Percentiles rank a stretch among this genome's conserved stretches.
phyloP scores from a whole-genome alignment of 148 eudicot species.

The Cornus florida region DNA sequence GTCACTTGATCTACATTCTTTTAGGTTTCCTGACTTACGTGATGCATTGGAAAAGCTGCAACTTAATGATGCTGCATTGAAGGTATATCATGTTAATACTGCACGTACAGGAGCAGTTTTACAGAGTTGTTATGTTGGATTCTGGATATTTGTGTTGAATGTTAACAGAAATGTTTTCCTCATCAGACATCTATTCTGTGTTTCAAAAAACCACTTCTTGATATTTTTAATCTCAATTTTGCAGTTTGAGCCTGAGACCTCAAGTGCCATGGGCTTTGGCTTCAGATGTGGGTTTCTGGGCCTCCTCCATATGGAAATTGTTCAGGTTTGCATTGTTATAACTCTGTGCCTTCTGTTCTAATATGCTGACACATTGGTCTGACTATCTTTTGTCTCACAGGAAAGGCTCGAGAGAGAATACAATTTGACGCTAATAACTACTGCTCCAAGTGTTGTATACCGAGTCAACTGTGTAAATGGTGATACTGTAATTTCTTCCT shows the following conservation, averaged over 20 bases:
- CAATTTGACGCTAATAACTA: slow-evolving; percentile 83
- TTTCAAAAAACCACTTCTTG: background rate
- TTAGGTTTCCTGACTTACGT: slow-evolving; percentile 87
- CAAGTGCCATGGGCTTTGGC: slow-evolving; percentile 99
- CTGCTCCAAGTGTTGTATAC: slow-evolving; percentile 99
- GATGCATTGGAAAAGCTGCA: slow-evolving; percentile 98
- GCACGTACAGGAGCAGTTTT: background rate
- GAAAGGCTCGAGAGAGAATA: slow-evolving; percentile 99
- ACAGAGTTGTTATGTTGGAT: background rate
- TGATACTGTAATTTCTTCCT: slow-evolving; percentile 66
- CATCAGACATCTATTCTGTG: background rate
- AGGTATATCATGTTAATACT: slow-evolving; percentile 36
- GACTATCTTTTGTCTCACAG: slow-evolving; percentile 44
- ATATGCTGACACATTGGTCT: slow-evolving; percentile 7
- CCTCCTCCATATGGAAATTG: slow-evolving; percentile 97
- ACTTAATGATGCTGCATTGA: slow-evolving; percentile 94
- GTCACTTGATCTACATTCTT: slow-evolving; percentile 15
- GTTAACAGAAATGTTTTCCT: background rate
- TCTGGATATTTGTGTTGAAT: background rate
- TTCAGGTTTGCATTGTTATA: slow-evolving; percentile 58
- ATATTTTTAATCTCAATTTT: slow-evolving; percentile 21
- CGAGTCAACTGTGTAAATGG: slow-evolving; percentile 65
- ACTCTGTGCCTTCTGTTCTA: background rate
- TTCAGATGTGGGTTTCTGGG: slow-evolving; percentile 99
- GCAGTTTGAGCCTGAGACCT: slow-evolving; percentile 98